Percentiles rank a stretch among this genome's conserved stretches.
Conservation (phyloP, 306 rosid genomes). For the Acacia melanoxylon region DNA sequence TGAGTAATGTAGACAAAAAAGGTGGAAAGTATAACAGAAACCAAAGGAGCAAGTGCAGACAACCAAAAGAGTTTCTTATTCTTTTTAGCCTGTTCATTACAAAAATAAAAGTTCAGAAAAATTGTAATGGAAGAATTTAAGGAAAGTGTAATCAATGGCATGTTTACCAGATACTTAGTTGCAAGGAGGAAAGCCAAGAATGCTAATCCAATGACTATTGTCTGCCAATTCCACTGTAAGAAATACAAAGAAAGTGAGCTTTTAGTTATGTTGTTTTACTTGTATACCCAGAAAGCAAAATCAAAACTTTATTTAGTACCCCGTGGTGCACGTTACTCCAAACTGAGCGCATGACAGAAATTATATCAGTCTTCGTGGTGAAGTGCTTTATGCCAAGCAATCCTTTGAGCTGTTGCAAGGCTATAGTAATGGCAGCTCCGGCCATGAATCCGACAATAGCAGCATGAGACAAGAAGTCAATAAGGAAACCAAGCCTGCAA, state of each 20-base stretch:
- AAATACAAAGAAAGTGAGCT: not conserved
- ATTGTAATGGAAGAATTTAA: not conserved
- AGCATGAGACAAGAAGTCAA: slow-evolving; percentile 88
- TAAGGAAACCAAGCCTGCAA: slow-evolving; percentile 85
- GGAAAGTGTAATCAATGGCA: not conserved
- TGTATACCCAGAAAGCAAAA: not conserved
- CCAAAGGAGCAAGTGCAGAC: slow-evolving; percentile 80
- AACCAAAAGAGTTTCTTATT: slow-evolving; percentile 77
- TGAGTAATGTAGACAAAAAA: slow-evolving; percentile 66
- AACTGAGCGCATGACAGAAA: slow-evolving; percentile 75
- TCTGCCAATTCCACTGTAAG: slow-evolving; percentile 91
- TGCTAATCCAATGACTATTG: slow-evolving; percentile 64
- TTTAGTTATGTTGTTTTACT: not conserved
- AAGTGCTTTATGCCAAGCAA: slow-evolving; percentile 60
- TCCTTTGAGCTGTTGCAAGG: slow-evolving; percentile 91
- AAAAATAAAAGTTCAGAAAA: slow-evolving; percentile 5
- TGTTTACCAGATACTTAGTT: slow-evolving; percentile 64
- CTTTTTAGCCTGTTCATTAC: slow-evolving; percentile 57
- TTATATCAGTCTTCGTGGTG: slow-evolving; percentile 75
- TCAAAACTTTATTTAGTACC: slow-evolving; percentile 42
- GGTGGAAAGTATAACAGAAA: slow-evolving; percentile 69
- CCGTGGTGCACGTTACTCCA: slow-evolving; percentile 60
- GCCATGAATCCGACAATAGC: slow-evolving; percentile 93
- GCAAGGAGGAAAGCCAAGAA: slow-evolving; percentile 63
- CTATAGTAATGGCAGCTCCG: slow-evolving; percentile 90